These are phyloP conservation scores for Trichoderma afroharzianum DNA, from an alignment of 2,329 filamentous ascomycete species.

Conservation along the genomic window DNA sequence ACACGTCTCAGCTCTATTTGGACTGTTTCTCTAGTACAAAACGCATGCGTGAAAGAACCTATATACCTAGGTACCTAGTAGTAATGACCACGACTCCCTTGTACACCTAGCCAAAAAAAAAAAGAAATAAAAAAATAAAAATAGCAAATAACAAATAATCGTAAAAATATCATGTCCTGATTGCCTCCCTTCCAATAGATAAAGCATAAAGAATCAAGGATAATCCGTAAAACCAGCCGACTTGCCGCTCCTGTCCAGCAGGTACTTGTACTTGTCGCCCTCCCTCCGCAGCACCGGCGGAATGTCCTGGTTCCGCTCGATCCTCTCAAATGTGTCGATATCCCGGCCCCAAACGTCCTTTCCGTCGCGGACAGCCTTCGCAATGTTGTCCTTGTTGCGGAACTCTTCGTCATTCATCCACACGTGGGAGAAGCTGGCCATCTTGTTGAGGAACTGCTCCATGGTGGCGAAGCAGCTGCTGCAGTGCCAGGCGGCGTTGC, in stretches of 20 bases:
- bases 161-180: neutral
- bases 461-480: slow-evolving; percentile 58
- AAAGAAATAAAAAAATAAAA: neutral
- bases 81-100: neutral
- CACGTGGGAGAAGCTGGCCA: slow-evolving; percentile 53
- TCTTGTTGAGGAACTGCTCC: slow-evolving; percentile 52
- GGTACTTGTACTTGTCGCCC: slow-evolving; percentile 40
- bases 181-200: neutral
- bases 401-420: slow-evolving; percentile 50
- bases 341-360: slow-evolving; percentile 53
- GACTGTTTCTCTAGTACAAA: neutral
- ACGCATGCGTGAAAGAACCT: neutral
- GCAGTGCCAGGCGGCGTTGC: slow-evolving; percentile 59
- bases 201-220: slow-evolving; percentile 24
- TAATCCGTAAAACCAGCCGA: slow-evolving; percentile 49
- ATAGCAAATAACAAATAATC: neutral
- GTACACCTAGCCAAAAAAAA: neutral
- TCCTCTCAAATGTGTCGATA: slow-evolving; percentile 43
- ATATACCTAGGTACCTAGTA: no score
- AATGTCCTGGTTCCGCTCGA: slow-evolving; percentile 51
- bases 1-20: neutral
- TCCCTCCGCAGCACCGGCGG: slow-evolving; percentile 45
- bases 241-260: slow-evolving; percentile 44
- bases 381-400: slow-evolving; percentile 46
- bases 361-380: slow-evolving; percentile 48